Conservation (phyloP, 306 rosid genomes). For the Quercus wislizeni region DNA sequence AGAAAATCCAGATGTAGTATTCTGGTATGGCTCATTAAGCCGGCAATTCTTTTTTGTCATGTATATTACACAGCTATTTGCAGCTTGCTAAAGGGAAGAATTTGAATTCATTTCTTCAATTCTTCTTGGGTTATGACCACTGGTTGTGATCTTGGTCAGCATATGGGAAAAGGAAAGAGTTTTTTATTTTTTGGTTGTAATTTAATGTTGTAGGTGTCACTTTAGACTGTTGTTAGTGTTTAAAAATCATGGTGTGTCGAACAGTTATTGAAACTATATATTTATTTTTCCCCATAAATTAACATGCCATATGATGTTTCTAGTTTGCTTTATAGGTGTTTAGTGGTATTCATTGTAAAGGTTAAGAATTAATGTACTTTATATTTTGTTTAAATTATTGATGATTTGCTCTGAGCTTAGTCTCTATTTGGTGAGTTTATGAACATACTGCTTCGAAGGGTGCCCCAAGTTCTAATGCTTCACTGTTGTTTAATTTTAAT, state of each 20-base stretch:
- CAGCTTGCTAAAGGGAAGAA: slow-evolving; percentile 24
- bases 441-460: no score
- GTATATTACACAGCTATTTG: slow-evolving; percentile 29
- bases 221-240: slow-evolving; percentile 1
- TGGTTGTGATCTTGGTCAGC: slow-evolving; percentile 20
- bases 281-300: neutral
- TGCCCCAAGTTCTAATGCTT: no score
- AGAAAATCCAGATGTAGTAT: slow-evolving; percentile 28
- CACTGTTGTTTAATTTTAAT: no score
- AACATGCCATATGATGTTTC: neutral
- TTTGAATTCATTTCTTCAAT: slow-evolving; percentile 24
- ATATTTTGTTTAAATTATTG: neutral
- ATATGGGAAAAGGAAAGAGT: neutral
- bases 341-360: neutral
- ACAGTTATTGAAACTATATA: neutral
- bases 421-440: no score
- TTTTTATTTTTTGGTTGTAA: slow-evolving; percentile 11
- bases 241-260: neutral
- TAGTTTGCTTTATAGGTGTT: neutral
- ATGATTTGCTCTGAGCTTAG: no score
- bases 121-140: slow-evolving; percentile 30
- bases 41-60: slow-evolving; percentile 26
- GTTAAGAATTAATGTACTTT: neutral
- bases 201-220: slow-evolving; percentile 21
- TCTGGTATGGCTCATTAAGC: slow-evolving; percentile 20